These are phyloP conservation scores for Ustilago hordei DNA, from an alignment of 1,284 basidiomycete genomes.

Conservation along the genomic window DNA sequence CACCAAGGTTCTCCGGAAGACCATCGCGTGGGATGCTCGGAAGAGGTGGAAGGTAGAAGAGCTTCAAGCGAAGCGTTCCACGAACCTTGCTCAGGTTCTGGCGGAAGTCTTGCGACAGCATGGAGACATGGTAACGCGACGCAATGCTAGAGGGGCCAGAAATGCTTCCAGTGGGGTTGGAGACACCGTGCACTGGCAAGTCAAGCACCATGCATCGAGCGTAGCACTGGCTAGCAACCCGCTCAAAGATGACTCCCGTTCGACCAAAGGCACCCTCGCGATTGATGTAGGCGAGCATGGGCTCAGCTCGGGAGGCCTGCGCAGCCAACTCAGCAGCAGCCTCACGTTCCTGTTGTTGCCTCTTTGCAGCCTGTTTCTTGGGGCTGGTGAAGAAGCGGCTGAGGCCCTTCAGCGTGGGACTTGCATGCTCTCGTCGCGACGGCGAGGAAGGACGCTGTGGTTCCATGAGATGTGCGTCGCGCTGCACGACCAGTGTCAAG, in stretches of 20 bases:
- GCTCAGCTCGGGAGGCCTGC: constrained; percentile 47
- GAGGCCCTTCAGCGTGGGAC: constrained; percentile 58
- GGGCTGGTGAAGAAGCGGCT: constrained; percentile 62
- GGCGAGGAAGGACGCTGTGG: constrained; percentile 40
- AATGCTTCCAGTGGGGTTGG: constrained; percentile 47
- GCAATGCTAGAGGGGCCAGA: constrained; percentile 51
- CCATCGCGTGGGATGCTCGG: constrained; percentile 82
- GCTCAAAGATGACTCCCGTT: constrained; percentile 58
- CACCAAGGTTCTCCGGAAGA: constrained; percentile 90
- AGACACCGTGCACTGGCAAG: constrained; percentile 61
- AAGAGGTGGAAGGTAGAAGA: constrained; percentile 87
- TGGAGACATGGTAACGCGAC: constrained; percentile 36
- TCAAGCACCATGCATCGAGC: constrained; percentile 59
- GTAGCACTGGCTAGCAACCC: constrained; percentile 55
- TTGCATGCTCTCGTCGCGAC: constrained; percentile 45
- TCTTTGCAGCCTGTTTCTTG: constrained; percentile 59
- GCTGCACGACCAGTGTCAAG: constrained; percentile 63
- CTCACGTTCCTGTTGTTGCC: constrained; percentile 50
- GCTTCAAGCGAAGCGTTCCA: constrained; percentile 63
- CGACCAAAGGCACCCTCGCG: constrained; percentile 64
- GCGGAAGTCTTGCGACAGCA: constrained; percentile 46
- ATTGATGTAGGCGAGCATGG: constrained; percentile 62
- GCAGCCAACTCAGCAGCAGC: constrained; percentile 41
- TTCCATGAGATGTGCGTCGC: constrained; percentile 60
- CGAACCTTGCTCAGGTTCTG: constrained; percentile 56